Evolutionary conservation across 1,284 basidiomycete species (phyloP).

Genomic region (Exobasidium cylindrosporum): DNA sequence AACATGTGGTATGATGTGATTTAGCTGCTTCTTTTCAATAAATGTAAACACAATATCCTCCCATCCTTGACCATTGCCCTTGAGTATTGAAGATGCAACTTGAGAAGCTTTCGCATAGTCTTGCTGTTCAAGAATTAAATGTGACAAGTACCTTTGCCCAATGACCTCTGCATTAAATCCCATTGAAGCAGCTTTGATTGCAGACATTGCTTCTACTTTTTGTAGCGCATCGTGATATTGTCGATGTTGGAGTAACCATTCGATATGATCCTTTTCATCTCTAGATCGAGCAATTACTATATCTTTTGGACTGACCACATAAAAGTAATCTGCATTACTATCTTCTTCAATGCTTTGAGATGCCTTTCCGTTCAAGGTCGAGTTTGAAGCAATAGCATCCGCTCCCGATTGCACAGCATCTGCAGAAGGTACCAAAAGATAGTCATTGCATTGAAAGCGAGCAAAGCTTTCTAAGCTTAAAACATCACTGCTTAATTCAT

Average conservation of each 20-base stretch:
- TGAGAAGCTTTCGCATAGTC: constrained; percentile 78
- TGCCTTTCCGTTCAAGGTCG: no score
- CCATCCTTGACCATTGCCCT: constrained; percentile 76
- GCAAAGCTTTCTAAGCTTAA: constrained; percentile 75
- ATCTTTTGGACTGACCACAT: constrained; percentile 81
- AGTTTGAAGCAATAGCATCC: constrained; percentile 1
- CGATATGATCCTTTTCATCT: constrained; percentile 83
- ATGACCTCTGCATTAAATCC: constrained; percentile 62
- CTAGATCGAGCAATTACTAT: constrained; percentile 79
- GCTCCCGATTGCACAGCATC: constrained; percentile 21
- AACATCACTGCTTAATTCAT: constrained; percentile 83
- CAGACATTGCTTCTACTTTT: constrained; percentile 70
- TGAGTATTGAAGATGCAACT: constrained; percentile 82
- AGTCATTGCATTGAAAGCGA: constrained; percentile 88
- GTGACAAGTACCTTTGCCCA: constrained; percentile 45
- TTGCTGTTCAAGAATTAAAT: constrained; percentile 59
- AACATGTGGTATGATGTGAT: constrained; percentile 84
- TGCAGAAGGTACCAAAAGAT: constrained; percentile 63
- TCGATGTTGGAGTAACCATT: constrained; percentile 83
- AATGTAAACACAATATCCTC: constrained; percentile 93
- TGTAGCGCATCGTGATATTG: constrained; percentile 84
- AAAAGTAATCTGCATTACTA: constrained; percentile 60
- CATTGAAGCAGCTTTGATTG: constrained; percentile 28
- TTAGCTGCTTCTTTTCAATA: constrained; percentile 73
- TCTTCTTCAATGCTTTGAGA: neutral